Evolutionary conservation across 192 early-diverging fungal species (phyloP).

Genomic region (Gryganskiella cystojenkinii): DNA sequence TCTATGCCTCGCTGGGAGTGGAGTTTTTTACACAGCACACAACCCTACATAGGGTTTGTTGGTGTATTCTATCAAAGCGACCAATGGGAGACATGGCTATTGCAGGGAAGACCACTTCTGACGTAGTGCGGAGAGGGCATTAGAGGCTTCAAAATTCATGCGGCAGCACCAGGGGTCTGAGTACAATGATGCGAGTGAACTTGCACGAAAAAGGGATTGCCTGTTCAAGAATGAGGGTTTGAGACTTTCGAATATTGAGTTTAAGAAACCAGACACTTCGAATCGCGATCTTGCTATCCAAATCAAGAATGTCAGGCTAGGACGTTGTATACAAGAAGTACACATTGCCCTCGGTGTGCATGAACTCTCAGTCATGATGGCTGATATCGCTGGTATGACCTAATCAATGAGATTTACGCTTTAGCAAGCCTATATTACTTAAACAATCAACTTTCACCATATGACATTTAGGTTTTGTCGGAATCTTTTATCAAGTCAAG

Average conservation of each 20-base stretch:
- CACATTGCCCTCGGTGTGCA: constrained; percentile 5
- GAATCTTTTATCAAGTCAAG: constrained; percentile 17
- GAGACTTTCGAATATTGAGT: constrained; percentile 17
- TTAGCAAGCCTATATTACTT: neutral
- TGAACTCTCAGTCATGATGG: constrained; percentile 18
- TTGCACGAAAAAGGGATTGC: neutral
- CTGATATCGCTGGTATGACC: constrained; percentile 25
- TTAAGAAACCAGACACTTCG: constrained; percentile 3
- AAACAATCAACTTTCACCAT: neutral
- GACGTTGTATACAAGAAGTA: constrained; percentile 28
- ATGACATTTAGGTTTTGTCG: constrained; percentile 17
- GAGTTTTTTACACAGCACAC: no score
- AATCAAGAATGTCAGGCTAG: constrained; percentile 12
- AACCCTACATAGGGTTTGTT: no score
- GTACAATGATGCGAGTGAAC: constrained; percentile 18
- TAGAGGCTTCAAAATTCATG: constrained; percentile 6
- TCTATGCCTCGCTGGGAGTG: neutral
- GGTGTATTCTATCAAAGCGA: no score
- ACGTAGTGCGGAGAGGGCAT: neutral
- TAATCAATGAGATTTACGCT: neutral
- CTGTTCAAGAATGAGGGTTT: constrained; percentile 11
- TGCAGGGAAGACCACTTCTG: no score
- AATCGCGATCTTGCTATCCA: constrained; percentile 9
- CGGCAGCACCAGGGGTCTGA: constrained; percentile 11
- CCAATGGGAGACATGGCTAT: no score